A percentile compares a stretch with the other conserved stretches of the same genome.
These are phyloP conservation scores for Ustilago nuda DNA, from an alignment of 1,284 basidiomycete genomes.

Conservation along the genomic window DNA sequence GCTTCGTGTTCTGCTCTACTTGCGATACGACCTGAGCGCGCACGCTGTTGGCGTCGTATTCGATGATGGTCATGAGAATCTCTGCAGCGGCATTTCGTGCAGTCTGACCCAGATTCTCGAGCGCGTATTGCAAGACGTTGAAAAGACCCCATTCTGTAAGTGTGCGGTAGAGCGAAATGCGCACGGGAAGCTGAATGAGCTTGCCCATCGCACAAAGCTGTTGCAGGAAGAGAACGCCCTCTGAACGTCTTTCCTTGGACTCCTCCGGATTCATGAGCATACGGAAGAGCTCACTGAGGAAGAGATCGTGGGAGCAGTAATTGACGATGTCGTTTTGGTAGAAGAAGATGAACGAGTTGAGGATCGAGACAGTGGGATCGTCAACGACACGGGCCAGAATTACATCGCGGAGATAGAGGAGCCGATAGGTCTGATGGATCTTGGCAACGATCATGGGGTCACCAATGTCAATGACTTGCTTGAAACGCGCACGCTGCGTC, in stretches of 20 bases:
- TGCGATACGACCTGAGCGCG: conserved; percentile 85
- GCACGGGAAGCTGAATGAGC: conserved; percentile 88
- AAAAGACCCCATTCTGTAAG: conserved; percentile 89
- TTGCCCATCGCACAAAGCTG: conserved; percentile 96
- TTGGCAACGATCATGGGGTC: conserved; percentile 71
- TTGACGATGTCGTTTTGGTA: conserved; percentile 98
- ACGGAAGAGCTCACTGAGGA: conserved; percentile 82
- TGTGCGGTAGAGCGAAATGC: conserved; percentile 87
- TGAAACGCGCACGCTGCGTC: conserved; percentile 80
- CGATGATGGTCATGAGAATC: conserved; percentile 85
- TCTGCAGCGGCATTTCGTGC: conserved; percentile 87
- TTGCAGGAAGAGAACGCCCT: conserved; percentile 79
- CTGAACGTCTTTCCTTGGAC: conserved; percentile 50
- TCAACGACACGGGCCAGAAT: conserved; percentile 93
- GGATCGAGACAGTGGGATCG: conserved; percentile 94
- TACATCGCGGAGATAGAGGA: conserved; percentile 97
- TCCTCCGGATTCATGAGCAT: conserved; percentile 67
- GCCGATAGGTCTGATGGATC: conserved; percentile 94
- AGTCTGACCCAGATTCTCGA: conserved; percentile 72
- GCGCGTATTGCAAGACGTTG: conserved; percentile 83
- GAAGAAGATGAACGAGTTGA: conserved; percentile 97
- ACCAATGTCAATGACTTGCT: conserved; percentile 65
- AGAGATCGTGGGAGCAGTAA: conserved; percentile 80
- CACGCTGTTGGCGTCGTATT: conserved; percentile 90
- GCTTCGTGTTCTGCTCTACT: conserved; percentile 71